Evolutionary conservation across 495 filamentous ascomycete species (phyloP).

Genomic region (Penicillium longicatenatum): DNA sequence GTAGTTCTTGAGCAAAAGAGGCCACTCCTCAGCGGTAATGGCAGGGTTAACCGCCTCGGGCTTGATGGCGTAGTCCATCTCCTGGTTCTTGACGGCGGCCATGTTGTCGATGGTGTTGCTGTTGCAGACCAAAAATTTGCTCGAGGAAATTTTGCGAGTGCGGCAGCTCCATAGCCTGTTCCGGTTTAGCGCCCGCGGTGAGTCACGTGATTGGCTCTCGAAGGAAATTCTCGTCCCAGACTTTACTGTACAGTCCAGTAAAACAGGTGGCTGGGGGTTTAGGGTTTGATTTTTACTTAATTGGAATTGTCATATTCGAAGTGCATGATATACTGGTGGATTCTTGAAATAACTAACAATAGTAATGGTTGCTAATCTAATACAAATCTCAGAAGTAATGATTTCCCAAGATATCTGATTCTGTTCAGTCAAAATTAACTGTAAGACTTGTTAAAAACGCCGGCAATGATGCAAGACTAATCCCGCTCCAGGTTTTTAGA

Average conservation of each 20-base stretch:
- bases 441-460: neutral
- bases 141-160: conserved; percentile 43
- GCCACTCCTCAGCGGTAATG: conserved; percentile 80
- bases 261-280: neutral
- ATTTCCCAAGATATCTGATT: neutral
- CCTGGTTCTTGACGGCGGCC: conserved; percentile 61
- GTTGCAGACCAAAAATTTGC: conserved; percentile 32
- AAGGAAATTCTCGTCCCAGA: neutral
- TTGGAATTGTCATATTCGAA: neutral
- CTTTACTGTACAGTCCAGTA: neutral
- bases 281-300: neutral
- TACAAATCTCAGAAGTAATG: neutral
- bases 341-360: neutral
- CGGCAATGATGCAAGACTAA: neutral
- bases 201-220: neutral
- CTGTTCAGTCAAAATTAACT: neutral
- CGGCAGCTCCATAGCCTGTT: conserved; percentile 34
- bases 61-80: conserved; percentile 82
- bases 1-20: conserved; percentile 90
- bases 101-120: conserved; percentile 40
- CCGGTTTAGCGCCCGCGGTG: conserved; percentile 28
- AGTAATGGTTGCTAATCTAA: neutral
- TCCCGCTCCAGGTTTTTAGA: neutral
- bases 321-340: neutral
- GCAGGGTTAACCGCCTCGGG: conserved; percentile 71